A percentile compares a stretch with the other conserved stretches of the same genome.
phyloP scores from a whole-genome alignment of 441 rosid species.

The Jatropha podagrica region DNA sequence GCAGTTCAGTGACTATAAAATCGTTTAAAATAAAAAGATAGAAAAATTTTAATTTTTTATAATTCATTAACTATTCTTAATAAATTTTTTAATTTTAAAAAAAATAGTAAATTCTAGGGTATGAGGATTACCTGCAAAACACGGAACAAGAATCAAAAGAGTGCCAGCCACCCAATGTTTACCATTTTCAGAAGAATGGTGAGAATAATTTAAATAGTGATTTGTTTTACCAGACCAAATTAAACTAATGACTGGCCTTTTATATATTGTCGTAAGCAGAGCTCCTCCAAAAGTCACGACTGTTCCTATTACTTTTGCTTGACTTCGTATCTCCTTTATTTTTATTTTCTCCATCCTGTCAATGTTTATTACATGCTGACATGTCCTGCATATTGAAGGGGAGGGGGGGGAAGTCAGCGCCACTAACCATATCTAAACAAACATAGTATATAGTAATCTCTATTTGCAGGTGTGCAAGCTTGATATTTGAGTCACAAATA shows the following conservation, averaged over 20 bases:
- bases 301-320: conserved; percentile 64
- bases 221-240: conserved; percentile 28
- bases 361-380: conserved; percentile 34
- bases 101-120: too few species aligned
- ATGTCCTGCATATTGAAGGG: conserved; percentile 48
- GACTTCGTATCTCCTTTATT: conserved; percentile 41
- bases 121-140: conserved; percentile 48
- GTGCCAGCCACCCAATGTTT: conserved; percentile 59
- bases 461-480: background rate
- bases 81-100: too few species aligned
- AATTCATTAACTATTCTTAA: too few species aligned
- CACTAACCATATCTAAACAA: background rate
- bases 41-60: too few species aligned
- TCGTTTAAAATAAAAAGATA: too few species aligned
- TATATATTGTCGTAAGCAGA: conserved; percentile 61
- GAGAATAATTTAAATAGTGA: conserved; percentile 23
- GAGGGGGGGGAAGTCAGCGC: background rate
- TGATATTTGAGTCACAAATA: background rate
- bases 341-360: conserved; percentile 54
- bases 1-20: too few species aligned
- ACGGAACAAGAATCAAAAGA: conserved; percentile 49
- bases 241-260: conserved; percentile 57
- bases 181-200: conserved; percentile 31
- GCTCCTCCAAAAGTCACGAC: conserved; percentile 61
- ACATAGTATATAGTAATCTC: background rate